Conservation (phyloP, 2,329 filamentous ascomycete genomes). For the Aspergillus pseudoviridinutans region DNA sequence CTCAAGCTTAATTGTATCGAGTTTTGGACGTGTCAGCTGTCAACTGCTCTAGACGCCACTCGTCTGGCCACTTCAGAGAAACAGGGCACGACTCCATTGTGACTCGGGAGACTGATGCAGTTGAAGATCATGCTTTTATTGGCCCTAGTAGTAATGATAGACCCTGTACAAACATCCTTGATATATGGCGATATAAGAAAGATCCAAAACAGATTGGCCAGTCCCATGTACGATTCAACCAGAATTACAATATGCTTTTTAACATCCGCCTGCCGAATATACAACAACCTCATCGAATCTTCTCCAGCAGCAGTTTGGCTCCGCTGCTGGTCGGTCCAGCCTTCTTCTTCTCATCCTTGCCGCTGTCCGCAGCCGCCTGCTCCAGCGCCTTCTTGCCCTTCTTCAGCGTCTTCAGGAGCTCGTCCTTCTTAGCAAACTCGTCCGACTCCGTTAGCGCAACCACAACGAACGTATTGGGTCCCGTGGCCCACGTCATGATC, state of each 20-base stretch:
- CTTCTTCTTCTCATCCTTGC: conserved; percentile 43
- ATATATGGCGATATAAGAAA: background rate
- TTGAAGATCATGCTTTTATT: background rate
- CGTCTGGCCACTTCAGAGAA: too few relatives aligned
- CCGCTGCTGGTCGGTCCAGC: conserved; percentile 44
- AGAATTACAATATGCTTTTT: background rate
- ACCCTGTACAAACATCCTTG: background rate
- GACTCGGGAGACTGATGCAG: background rate
- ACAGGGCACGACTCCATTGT: background rate
- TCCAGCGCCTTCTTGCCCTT: conserved; percentile 69
- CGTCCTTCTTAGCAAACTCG: conserved; percentile 63
- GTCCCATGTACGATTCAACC: background rate
- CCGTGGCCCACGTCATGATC: conserved; percentile 78
- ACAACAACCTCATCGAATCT: conserved; percentile 25
- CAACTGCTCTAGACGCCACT: too few relatives aligned
- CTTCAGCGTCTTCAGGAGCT: conserved; percentile 66
- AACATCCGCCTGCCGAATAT: conserved; percentile 2
- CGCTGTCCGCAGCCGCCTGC: conserved; percentile 51
- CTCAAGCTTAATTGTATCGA: too few relatives aligned
- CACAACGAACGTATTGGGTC: conserved; percentile 80
- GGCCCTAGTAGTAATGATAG: background rate
- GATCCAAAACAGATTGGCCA: background rate
- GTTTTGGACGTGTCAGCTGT: too few relatives aligned
- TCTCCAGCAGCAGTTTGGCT: conserved; percentile 37
- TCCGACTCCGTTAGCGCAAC: conserved; percentile 73